A percentile compares a stretch with the other conserved stretches of the same genome.
Evolutionary conservation across 768 basidiomycete species (phyloP).

Genomic region (Calocybe indica): DNA sequence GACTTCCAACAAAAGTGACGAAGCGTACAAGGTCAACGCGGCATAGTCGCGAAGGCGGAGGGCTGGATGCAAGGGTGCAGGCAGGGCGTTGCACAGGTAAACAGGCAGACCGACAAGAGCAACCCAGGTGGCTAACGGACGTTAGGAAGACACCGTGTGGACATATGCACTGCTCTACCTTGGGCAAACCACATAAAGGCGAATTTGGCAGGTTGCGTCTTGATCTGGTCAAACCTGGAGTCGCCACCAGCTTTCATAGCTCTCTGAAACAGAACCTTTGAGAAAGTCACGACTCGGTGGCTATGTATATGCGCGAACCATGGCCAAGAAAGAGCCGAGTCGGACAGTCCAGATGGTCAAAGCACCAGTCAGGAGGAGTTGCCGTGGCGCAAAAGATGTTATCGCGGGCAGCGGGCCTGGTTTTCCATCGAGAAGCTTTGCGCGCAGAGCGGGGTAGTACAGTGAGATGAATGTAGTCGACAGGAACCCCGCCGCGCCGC

Average conservation of each 20-base stretch:
- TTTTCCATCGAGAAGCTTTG: constrained; percentile 36
- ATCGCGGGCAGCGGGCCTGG: constrained; percentile 34
- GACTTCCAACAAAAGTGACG: constrained; percentile 56
- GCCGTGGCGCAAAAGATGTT: constrained; percentile 50
- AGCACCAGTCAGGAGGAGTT: constrained; percentile 52
- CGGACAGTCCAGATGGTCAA: constrained; percentile 55
- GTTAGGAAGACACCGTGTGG: background rate
- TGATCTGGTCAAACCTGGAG: constrained; percentile 58
- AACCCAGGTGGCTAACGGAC: constrained; percentile 50
- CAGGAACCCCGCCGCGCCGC: constrained; percentile 62
- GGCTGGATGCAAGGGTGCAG: constrained; percentile 40
- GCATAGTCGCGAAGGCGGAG: constrained; percentile 51
- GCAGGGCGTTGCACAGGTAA: constrained; percentile 55
- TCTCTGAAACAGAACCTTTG: constrained; percentile 14
- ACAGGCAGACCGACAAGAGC: constrained; percentile 64
- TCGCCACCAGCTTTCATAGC: constrained; percentile 53
- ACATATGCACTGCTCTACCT: constrained; percentile 24
- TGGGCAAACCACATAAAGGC: constrained; percentile 57
- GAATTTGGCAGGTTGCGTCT: constrained; percentile 35
- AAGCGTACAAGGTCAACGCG: constrained; percentile 45
- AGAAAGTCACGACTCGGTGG: background rate
- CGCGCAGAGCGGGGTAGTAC: constrained; percentile 54
- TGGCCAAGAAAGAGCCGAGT: constrained; percentile 55
- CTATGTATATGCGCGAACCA: constrained; percentile 6
- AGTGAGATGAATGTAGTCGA: constrained; percentile 54